phyloP scores from a whole-genome alignment of 768 basidiomycete species.

The Tylopilus rubrobrunneus region DNA sequence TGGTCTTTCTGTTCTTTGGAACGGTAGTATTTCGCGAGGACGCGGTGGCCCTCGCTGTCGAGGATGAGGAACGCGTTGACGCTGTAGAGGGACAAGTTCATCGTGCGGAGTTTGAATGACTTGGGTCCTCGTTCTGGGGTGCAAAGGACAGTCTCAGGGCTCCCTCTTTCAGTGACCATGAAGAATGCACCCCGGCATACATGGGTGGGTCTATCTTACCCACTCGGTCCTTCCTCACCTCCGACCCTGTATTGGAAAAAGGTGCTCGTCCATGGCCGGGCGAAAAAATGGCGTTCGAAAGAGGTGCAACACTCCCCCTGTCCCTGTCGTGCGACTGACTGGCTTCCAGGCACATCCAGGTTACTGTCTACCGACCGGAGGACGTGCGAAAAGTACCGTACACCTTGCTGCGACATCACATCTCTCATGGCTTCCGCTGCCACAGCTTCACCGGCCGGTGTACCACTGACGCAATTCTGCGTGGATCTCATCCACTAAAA shows the following conservation, averaged over 20 bases:
- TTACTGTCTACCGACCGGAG: constrained; percentile 50
- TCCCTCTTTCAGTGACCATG: background rate
- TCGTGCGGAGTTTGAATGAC: constrained; percentile 24
- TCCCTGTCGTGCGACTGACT: background rate
- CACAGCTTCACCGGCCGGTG: constrained; percentile 3
- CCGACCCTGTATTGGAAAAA: constrained; percentile 44
- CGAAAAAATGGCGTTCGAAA: constrained; percentile 37
- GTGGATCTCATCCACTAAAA: constrained; percentile 21
- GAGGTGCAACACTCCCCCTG: constrained; percentile 32
- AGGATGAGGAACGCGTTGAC: constrained; percentile 85
- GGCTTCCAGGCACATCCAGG: constrained; percentile 41
- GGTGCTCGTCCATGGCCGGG: constrained; percentile 42
- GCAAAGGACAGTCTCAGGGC: constrained; percentile 5
- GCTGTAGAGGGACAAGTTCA: constrained; percentile 87
- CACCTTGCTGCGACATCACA: constrained; percentile 9
- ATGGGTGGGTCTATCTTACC: constrained; percentile 43
- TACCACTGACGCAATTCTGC: constrained; percentile 10
- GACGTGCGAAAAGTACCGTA: constrained; percentile 31
- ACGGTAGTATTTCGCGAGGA: constrained; percentile 93
- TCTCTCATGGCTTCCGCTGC: constrained; percentile 7
- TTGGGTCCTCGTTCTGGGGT: constrained; percentile 13
- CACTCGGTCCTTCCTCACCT: no score
- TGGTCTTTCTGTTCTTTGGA: constrained; percentile 88
- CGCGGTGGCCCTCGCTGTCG: constrained; percentile 92
- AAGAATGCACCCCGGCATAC: constrained; percentile 49